Conservation (phyloP, 441 rosid species). For the Pelargonium australe region DNA sequence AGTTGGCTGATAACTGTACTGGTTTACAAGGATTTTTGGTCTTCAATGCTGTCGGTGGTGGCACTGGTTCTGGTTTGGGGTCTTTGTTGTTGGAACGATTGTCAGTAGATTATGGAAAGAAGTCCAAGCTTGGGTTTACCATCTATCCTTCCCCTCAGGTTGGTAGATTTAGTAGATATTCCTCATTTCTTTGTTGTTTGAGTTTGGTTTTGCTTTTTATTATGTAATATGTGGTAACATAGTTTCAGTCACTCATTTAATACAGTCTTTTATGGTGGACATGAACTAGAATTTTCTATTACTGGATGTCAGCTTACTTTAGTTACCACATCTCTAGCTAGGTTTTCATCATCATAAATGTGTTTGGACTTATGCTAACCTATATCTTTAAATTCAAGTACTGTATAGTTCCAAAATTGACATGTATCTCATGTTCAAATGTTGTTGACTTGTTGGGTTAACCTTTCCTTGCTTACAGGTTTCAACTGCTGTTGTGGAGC, state of each 20-base stretch:
- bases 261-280: not conserved
- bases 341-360: too few species aligned
- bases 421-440: not conserved
- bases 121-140: slow-evolving; percentile 56
- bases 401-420: not conserved
- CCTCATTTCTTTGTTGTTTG: not conserved
- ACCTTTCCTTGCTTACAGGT: slow-evolving; percentile 35
- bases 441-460: not conserved
- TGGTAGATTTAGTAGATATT: slow-evolving; percentile 4
- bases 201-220: not conserved
- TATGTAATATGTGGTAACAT: not conserved
- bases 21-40: slow-evolving; percentile 81
- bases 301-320: not conserved
- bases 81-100: slow-evolving; percentile 67
- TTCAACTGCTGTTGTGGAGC: slow-evolving; percentile 77
- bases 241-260: not conserved
- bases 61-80: slow-evolving; percentile 79
- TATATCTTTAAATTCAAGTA: too few species aligned
- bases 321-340: not conserved
- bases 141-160: slow-evolving; percentile 83
- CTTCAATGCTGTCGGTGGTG: slow-evolving; percentile 69
- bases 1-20: slow-evolving; percentile 71
- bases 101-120: slow-evolving; percentile 63
- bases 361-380: not conserved
- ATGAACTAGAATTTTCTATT: not conserved